phyloP scores from a whole-genome alignment of 306 rosid genomes.

The Lathyrus aphaca region DNA sequence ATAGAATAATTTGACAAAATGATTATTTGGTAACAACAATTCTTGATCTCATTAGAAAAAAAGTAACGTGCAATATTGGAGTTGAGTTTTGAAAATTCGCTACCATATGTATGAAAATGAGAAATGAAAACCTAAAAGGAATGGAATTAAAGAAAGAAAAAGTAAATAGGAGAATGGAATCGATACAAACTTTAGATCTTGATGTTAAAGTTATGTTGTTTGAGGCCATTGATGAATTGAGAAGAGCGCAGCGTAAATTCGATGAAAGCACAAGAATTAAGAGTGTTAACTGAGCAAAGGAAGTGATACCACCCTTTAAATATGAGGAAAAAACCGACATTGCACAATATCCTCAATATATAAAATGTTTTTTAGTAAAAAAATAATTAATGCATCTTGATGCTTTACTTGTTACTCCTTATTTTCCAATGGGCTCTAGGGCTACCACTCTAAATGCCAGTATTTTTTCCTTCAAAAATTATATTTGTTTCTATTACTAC shows the following conservation, averaged over 20 bases:
- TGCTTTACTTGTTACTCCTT: not conserved
- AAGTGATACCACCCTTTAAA: not conserved
- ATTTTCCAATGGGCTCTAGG: not conserved
- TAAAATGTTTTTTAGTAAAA: slow-evolving; percentile 7
- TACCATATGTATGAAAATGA: not conserved
- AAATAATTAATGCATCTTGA: slow-evolving; percentile 8
- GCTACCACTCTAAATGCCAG: not conserved
- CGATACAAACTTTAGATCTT: slow-evolving; percentile 49
- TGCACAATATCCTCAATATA: not conserved
- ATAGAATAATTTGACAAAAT: not conserved
- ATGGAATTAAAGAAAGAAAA: not conserved
- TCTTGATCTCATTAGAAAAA: not conserved
- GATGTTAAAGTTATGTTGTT: slow-evolving; percentile 38
- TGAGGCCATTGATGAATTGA: slow-evolving; percentile 46
- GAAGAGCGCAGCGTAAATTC: not conserved
- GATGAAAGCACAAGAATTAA: not conserved
- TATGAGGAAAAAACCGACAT: no score
- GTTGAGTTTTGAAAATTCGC: not conserved
- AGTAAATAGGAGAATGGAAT: not conserved
- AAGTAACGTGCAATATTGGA: not conserved
- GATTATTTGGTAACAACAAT: not conserved
- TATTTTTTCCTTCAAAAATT: not conserved
- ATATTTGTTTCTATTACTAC: not conserved
- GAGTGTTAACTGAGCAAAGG: not conserved
- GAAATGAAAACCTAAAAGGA: not conserved